These are phyloP conservation scores for Favolaschia claudopus DNA, from an alignment of 768 basidiomycete species.

Conservation along the genomic window DNA sequence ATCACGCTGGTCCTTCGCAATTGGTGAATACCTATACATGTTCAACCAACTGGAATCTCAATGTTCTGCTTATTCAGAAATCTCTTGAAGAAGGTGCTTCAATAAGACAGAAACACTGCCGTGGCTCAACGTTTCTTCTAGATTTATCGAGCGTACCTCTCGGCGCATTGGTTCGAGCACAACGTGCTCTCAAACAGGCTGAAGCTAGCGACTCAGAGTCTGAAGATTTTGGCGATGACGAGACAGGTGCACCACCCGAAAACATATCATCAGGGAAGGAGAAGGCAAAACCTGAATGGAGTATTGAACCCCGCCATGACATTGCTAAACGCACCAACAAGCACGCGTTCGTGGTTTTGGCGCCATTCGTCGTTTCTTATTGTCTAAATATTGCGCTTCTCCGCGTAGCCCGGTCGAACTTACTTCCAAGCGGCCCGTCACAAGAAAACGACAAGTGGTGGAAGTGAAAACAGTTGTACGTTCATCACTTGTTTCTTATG, in stretches of 20 bases:
- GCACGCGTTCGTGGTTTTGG: constrained; percentile 74
- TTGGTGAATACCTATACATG: constrained; percentile 28
- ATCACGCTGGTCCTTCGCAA: constrained; percentile 41
- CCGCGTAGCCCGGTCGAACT: constrained; percentile 74
- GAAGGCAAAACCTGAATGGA: constrained; percentile 51
- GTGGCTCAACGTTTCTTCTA: constrained; percentile 31
- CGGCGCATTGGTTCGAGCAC: constrained; percentile 71
- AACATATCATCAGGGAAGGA: constrained; percentile 37
- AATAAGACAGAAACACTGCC: neutral
- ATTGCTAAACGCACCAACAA: constrained; percentile 75
- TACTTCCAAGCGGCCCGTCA: constrained; percentile 86
- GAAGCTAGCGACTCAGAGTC: constrained; percentile 48
- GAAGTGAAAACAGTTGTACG: constrained; percentile 72
- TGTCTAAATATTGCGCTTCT: constrained; percentile 4
- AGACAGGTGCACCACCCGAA: constrained; percentile 24
- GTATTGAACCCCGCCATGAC: constrained; percentile 49
- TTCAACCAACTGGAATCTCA: neutral
- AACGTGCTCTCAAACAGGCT: constrained; percentile 55
- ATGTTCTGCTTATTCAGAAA: constrained; percentile 7
- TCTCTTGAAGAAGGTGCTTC: constrained; percentile 13
- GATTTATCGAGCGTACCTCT: constrained; percentile 70
- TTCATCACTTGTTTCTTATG: constrained; percentile 6
- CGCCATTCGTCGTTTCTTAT: neutral
- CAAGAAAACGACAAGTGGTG: constrained; percentile 72
- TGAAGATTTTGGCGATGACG: constrained; percentile 36